A percentile compares a stretch with the other conserved stretches of the same genome.
Evolutionary conservation across 768 basidiomycete species (phyloP).

Genomic region (Aureoboletus auriporus): DNA sequence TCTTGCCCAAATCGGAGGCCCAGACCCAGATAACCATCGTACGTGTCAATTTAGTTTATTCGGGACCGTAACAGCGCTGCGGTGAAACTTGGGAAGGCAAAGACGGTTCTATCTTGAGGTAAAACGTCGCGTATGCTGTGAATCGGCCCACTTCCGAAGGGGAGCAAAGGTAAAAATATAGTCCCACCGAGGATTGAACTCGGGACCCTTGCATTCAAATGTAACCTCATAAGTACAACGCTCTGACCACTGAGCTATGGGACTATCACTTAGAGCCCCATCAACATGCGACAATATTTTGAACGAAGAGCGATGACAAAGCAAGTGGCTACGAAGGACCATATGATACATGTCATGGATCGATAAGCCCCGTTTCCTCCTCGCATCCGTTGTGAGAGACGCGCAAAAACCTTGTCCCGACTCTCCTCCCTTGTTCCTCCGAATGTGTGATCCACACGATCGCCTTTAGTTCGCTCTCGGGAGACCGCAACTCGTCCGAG

Average conservation of each 20-base stretch:
- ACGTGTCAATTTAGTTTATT: no score
- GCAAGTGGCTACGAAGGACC: no score
- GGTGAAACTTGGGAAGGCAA: no score
- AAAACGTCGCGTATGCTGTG: no score
- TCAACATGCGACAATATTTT: not conserved
- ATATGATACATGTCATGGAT: slow-evolving; percentile 13
- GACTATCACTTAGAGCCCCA: slow-evolving; percentile 25
- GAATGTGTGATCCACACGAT: slow-evolving; percentile 89
- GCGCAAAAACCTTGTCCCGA: slow-evolving; percentile 66
- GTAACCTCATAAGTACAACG: slow-evolving; percentile 60
- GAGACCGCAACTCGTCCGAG: slow-evolving; percentile 44
- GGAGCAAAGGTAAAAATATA: slow-evolving; percentile 33
- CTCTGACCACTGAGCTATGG: slow-evolving; percentile 63
- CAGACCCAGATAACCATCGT: no score
- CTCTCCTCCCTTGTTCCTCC: slow-evolving; percentile 69
- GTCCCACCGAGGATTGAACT: slow-evolving; percentile 62
- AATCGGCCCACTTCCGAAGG: not conserved
- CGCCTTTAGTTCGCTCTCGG: slow-evolving; percentile 56
- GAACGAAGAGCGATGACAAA: not conserved
- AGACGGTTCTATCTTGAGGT: no score
- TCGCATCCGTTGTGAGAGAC: slow-evolving; percentile 41
- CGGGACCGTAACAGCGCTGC: no score
- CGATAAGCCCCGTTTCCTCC: slow-evolving; percentile 35
- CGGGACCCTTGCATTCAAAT: slow-evolving; percentile 55
- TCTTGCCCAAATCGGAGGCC: no score